These are phyloP conservation scores for Rhododendron griersonianum DNA, from an alignment of 148 eudicot genomes.

Conservation along the genomic window DNA sequence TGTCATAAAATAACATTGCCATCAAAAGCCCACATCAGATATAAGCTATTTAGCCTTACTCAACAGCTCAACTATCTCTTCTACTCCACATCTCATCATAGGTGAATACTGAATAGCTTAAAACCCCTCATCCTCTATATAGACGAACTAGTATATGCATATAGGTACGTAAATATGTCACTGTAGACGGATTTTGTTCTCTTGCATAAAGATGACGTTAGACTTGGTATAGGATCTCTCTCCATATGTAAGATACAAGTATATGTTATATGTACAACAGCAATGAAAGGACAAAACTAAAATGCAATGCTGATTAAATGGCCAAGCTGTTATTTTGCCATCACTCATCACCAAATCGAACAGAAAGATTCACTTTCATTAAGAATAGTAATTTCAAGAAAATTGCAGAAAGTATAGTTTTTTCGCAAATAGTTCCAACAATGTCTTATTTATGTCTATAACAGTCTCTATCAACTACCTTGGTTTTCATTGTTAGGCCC, in stretches of 20 bases:
- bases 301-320: not conserved
- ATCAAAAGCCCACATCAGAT: not conserved
- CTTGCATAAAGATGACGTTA: not conserved
- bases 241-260: not conserved
- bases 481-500: not conserved
- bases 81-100: not conserved
- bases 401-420: not conserved
- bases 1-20: not conserved
- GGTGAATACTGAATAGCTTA: not conserved
- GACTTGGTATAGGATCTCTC: not conserved
- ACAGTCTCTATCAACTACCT: not conserved
- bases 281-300: not conserved
- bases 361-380: not conserved
- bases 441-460: not conserved
- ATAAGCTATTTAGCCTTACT: not conserved
- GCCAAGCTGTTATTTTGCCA: not conserved
- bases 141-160: not conserved
- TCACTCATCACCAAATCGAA: not conserved
- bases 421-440: not conserved
- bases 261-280: not conserved
- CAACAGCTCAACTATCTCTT: not conserved
- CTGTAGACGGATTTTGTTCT: not conserved
- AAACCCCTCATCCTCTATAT: not conserved
- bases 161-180: not conserved
- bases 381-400: not conserved